phyloP scores from a whole-genome alignment of 1,139 yeast species.

The Protomyces lactucae-debilis region DNA sequence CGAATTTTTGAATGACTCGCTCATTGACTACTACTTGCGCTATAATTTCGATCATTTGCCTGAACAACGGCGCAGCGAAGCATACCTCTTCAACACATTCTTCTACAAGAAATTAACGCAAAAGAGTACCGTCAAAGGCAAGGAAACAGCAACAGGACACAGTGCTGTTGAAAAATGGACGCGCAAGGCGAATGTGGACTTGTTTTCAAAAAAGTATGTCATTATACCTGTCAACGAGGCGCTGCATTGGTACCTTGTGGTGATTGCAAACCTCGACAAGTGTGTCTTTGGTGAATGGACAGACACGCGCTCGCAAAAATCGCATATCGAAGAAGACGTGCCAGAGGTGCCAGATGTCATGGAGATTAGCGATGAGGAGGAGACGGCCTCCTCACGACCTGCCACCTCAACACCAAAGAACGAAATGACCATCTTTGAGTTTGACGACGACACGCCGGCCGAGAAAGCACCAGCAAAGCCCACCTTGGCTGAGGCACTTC shows the following conservation, averaged over 20 bases:
- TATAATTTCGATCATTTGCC: constrained; percentile 26
- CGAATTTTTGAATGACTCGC: constrained; percentile 44
- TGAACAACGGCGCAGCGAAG: constrained; percentile 1
- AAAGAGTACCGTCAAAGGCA: constrained; percentile 33
- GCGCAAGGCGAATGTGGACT: constrained; percentile 50
- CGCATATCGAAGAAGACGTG: background rate
- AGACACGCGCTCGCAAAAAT: background rate
- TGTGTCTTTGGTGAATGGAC: constrained; percentile 8
- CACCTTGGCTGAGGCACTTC: background rate
- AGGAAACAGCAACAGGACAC: constrained; percentile 45
- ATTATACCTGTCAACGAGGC: constrained; percentile 76
- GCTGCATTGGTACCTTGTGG: constrained; percentile 81
- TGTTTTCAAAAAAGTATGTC: constrained; percentile 57
- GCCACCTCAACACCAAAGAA: constrained; percentile 1
- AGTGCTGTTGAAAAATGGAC: constrained; percentile 76
- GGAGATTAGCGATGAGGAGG: constrained; percentile 7
- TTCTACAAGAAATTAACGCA: constrained; percentile 63
- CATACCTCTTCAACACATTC: constrained; percentile 71
- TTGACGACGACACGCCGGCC: background rate
- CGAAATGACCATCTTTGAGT: background rate
- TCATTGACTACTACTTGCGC: constrained; percentile 43
- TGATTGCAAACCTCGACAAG: constrained; percentile 49
- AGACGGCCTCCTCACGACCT: background rate
- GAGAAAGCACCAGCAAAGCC: background rate
- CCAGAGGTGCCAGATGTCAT: constrained; percentile 5